Base-by-base conservation (phyloP, 73 alveolate species). In the Paramecium primaurelia region DNA sequence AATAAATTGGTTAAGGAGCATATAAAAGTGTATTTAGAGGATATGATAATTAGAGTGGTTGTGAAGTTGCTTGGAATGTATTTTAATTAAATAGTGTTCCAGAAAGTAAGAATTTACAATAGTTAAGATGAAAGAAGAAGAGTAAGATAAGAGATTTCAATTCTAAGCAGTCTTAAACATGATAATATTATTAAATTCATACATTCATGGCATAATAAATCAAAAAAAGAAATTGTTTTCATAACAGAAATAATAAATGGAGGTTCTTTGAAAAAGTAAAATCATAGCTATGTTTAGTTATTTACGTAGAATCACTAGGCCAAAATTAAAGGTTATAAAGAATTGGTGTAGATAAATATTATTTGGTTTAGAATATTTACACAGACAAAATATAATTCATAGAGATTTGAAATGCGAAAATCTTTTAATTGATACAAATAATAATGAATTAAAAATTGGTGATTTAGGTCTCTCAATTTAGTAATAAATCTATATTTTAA, bases 341-440 rank as follows among this genome's bases (percentile, higher is more conserved):
- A 93, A 95, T 60, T 98, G 99, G 99, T 96, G 98, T 89, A 92
- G 95, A 30, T 97, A 98, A 93, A 93, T 98, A 73, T 86, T 98
- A 71, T 84, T 92, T 49, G 99, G 99, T 30, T 93, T 98, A 59
- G 93, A 83, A 73, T 98, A 98, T 93, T 92, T 98, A 60, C 99
- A 98, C 92, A 96, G 95, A 34, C 94, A 96, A 58, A 93, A 96
- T 8, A 96, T 97, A 77, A 98, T 98, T 71, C 99, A 98, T 88
- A 93, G 99, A 84, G 99, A 98, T 93, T 92, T 98, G 64, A 98
- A 98, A 75, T 92, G 97, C 58, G 98, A 93, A 80, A 93, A 93
- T 54, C 87, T 95, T 18, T 87, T 94, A 38, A 95, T 96, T 80
- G 95, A 96, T 86, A 95, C 97, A 6, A 93, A 95, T 93, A 93